These are phyloP conservation scores for Triangularia verruculosa DNA, from an alignment of 2,329 filamentous ascomycete species.

Conservation along the genomic window DNA sequence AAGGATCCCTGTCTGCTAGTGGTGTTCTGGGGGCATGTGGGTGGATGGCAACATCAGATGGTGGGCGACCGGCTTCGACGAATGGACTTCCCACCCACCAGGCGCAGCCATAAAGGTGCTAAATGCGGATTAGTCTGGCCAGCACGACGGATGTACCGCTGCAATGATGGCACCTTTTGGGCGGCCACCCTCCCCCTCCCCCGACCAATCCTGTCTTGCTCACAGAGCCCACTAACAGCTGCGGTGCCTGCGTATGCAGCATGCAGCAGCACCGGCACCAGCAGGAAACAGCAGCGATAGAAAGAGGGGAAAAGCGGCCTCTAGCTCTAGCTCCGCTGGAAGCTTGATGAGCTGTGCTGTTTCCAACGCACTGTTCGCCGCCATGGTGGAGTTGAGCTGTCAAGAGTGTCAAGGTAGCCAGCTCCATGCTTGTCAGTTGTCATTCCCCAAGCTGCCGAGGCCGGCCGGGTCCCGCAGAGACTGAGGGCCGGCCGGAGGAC, in stretches of 20 bases:
- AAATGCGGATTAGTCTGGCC: slow-evolving; percentile 36
- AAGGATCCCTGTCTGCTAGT: slow-evolving; percentile 35
- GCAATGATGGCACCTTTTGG: slow-evolving; percentile 24
- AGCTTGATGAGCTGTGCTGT: neutral
- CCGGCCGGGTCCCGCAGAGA: neutral
- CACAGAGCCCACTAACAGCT: neutral
- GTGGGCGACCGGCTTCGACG: slow-evolving; percentile 1
- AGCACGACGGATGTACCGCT: slow-evolving; percentile 27
- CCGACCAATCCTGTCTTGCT: neutral
- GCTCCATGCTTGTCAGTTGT: neutral
- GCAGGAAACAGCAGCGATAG: neutral
- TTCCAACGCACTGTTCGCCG: neutral
- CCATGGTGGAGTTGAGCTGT: neutral
- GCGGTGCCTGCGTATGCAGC: neutral
- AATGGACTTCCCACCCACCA: slow-evolving; percentile 4
- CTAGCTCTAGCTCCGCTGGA: neutral
- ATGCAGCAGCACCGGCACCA: neutral
- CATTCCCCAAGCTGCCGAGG: neutral
- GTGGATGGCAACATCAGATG: slow-evolving; percentile 41
- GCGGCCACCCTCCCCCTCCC: neutral
- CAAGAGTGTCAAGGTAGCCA: neutral
- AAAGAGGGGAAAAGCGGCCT: neutral
- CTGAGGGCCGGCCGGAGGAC: neutral
- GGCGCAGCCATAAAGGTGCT: slow-evolving; percentile 39
- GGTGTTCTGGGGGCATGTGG: slow-evolving; percentile 41